Conservation (phyloP, 2,329 filamentous ascomycete species). For the Trichocomaceae sp. region DNA sequence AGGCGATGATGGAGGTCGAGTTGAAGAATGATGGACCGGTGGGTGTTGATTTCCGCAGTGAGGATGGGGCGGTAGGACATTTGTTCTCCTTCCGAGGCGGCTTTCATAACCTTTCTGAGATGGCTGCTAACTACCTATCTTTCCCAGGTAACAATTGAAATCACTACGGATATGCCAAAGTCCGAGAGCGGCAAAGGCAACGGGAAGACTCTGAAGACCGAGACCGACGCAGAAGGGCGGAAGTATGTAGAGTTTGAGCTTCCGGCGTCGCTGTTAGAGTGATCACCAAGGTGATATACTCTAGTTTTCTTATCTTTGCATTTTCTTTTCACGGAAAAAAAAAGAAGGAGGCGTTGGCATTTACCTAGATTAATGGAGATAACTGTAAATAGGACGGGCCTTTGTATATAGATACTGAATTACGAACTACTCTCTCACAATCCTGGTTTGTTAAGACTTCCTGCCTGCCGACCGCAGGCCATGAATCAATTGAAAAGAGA, state of each 20-base stretch:
- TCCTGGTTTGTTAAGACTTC: not conserved
- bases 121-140: conserved; percentile 15
- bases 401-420: not conserved
- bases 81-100: conserved; percentile 26
- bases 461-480: not conserved
- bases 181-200: conserved; percentile 23
- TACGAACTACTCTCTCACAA: not conserved
- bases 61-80: conserved; percentile 49
- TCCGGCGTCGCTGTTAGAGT: conserved; percentile 21
- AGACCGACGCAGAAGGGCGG: conserved; percentile 6
- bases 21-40: conserved; percentile 78
- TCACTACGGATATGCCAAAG: conserved; percentile 41
- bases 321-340: not conserved
- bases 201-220: conserved; percentile 4
- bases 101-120: conserved; percentile 18
- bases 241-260: conserved; percentile 15
- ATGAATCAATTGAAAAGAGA: not conserved
- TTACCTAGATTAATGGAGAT: not conserved
- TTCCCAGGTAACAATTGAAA: conserved; percentile 40
- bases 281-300: not conserved
- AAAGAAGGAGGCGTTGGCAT: not conserved
- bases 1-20: conserved; percentile 97
- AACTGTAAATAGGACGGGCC: not conserved
- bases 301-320: not conserved
- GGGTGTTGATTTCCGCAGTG: conserved; percentile 54